phyloP scores from a whole-genome alignment of 352 stramenopile species.

The Thraustotheca clavata region DNA sequence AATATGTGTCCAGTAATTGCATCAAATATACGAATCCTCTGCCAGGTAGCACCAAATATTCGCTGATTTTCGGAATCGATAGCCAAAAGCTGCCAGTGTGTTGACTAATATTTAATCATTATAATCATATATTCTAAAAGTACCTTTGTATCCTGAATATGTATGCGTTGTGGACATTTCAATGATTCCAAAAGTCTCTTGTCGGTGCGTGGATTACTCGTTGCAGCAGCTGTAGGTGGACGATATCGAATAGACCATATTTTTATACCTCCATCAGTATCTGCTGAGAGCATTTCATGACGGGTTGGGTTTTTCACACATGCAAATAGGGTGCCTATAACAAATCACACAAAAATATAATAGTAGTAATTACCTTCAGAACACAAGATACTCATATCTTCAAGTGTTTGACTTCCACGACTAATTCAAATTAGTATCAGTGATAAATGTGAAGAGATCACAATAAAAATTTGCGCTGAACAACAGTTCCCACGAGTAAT shows the following conservation, averaged over 20 bases:
- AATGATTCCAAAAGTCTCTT: not conserved
- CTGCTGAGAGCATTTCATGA: constrained; percentile 12
- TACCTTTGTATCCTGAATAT: constrained; percentile 18
- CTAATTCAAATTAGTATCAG: not conserved
- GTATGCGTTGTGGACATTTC: constrained; percentile 6
- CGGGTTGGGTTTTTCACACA: not conserved
- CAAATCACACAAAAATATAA: not conserved
- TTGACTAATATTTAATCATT: not conserved
- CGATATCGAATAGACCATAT: not conserved
- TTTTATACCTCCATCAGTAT: constrained; percentile 5
- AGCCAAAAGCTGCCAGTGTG: not conserved
- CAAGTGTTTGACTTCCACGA: not conserved
- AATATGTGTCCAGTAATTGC: not conserved
- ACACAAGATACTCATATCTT: not conserved
- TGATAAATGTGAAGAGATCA: not conserved
- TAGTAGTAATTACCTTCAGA: not conserved
- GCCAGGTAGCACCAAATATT: not conserved
- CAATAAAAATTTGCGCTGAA: constrained; percentile 1
- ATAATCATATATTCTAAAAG: not conserved
- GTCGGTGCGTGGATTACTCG: not conserved
- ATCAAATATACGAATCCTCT: constrained; percentile 5
- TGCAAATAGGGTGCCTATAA: not conserved
- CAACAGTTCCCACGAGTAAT: not conserved
- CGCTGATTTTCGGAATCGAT: constrained; percentile 9
- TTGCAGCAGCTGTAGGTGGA: not conserved